Percentiles rank a stretch among this genome's conserved stretches.
These are phyloP conservation scores for Boletus pseudopeckii DNA, from an alignment of 768 basidiomycete genomes.

Conservation along the genomic window DNA sequence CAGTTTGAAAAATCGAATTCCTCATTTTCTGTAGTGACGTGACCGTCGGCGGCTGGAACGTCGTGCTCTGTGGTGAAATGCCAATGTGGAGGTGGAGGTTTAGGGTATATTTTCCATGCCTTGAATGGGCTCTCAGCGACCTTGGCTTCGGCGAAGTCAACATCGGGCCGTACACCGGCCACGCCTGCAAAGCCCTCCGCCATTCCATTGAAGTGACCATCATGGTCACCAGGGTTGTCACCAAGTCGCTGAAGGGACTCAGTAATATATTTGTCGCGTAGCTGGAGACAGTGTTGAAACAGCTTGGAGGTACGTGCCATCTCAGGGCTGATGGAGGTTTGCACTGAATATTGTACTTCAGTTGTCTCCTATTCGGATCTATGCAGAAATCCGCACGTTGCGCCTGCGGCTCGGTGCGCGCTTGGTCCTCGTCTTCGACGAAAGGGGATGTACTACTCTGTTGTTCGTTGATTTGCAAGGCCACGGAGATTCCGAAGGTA, in stretches of 20 bases:
- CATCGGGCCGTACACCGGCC: constrained; percentile 65
- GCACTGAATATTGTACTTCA: constrained; percentile 15
- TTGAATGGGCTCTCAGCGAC: constrained; percentile 35
- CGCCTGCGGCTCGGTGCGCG: constrained; percentile 28
- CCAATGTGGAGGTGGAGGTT: constrained; percentile 95
- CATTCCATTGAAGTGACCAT: constrained; percentile 70
- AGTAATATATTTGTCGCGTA: constrained; percentile 94
- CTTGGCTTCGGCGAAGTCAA: constrained; percentile 32
- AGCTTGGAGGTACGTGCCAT: constrained; percentile 59
- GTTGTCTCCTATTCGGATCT: background rate
- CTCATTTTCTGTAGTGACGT: constrained; percentile 28
- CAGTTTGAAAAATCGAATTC: constrained; percentile 72
- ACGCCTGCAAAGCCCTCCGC: constrained; percentile 60
- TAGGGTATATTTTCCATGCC: constrained; percentile 88
- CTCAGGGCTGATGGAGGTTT: constrained; percentile 37
- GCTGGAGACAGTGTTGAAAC: constrained; percentile 79
- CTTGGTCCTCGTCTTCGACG: constrained; percentile 37
- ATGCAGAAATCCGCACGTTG: constrained; percentile 26
- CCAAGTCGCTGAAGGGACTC: constrained; percentile 88
- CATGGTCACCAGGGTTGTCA: constrained; percentile 92
- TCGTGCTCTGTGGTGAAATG: constrained; percentile 65
- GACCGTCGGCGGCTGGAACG: constrained; percentile 41
- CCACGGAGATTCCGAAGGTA: constrained; percentile 39
- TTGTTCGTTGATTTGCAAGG: constrained; percentile 20
- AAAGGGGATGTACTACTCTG: constrained; percentile 16